Evolutionary conservation across 768 basidiomycete genomes (phyloP).

Genomic region (Lentinula sp.): DNA sequence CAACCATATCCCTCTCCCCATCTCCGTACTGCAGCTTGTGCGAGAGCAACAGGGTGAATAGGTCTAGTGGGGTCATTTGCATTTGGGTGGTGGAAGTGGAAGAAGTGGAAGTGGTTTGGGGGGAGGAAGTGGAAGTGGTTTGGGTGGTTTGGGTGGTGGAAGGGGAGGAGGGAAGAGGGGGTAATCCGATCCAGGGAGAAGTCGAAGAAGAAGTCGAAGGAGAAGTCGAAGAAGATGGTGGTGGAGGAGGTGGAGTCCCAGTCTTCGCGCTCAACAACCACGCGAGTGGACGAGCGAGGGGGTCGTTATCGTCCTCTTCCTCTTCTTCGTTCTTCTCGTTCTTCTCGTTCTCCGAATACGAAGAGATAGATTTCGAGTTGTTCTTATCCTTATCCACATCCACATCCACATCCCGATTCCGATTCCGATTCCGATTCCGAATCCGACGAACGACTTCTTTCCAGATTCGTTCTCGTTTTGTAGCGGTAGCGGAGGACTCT

Average conservation of each 20-base stretch:
- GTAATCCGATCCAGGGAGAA: neutral
- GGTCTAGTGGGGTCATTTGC: conserved; percentile 50
- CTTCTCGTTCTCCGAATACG: neutral
- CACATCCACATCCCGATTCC: no score
- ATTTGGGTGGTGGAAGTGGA: conserved; percentile 8
- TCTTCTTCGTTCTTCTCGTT: neutral
- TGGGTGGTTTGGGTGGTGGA: conserved; percentile 6
- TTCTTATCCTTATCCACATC: no score
- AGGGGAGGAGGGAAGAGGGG: conserved; percentile 1
- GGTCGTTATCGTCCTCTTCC: conserved; percentile 26
- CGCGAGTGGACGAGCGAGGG: neutral
- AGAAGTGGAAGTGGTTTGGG: no score
- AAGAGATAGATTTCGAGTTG: neutral
- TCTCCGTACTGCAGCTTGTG: conserved; percentile 64
- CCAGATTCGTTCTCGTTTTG: no score
- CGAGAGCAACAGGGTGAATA: conserved; percentile 67
- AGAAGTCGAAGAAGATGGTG: neutral
- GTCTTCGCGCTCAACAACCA: conserved; percentile 34
- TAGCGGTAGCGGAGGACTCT: no score
- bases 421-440: no score
- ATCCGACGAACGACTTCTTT: no score
- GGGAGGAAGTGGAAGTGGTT: no score
- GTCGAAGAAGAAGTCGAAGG: neutral
- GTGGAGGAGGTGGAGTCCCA: conserved; percentile 7
- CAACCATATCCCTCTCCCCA: conserved; percentile 79